Percentiles rank a stretch among this genome's conserved stretches.
These are phyloP conservation scores for Streptanthus diversifolius DNA, from an alignment of 345 rosid species.

Conservation along the genomic window DNA sequence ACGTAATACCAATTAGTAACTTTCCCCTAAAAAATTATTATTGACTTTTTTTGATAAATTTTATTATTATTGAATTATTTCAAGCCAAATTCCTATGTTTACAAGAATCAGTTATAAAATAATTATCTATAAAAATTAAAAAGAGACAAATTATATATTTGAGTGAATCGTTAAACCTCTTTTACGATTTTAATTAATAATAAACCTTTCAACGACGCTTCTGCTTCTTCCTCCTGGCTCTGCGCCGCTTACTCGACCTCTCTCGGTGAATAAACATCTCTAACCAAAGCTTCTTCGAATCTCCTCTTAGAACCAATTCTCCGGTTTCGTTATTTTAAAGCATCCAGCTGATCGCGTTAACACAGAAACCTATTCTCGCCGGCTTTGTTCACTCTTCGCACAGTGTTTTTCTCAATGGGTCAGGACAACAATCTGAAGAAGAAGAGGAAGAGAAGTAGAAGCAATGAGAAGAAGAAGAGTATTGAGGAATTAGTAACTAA, in stretches of 20 bases:
- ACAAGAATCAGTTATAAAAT: not conserved
- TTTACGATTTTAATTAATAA: not conserved
- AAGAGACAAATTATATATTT: not conserved
- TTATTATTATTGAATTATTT: not conserved
- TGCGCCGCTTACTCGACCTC: constrained; percentile 13
- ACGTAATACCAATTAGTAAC: too few species aligned
- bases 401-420: constrained; percentile 13
- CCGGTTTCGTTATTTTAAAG: not conserved
- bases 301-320: not conserved
- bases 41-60: too few species aligned
- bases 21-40: not conserved
- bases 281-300: not conserved
- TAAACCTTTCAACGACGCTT: not conserved
- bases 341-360: not conserved
- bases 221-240: not conserved
- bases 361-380: constrained; percentile 1
- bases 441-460: constrained; percentile 19
- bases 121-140: not conserved
- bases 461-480: not conserved
- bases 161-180: constrained; percentile 3
- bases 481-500: not conserved
- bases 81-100: not conserved
- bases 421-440: not conserved
- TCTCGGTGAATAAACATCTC: not conserved
- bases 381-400: not conserved